Evolutionary conservation across 2,329 filamentous ascomycete genomes (phyloP).

Genomic region (Ceratocystis harringtonii): DNA sequence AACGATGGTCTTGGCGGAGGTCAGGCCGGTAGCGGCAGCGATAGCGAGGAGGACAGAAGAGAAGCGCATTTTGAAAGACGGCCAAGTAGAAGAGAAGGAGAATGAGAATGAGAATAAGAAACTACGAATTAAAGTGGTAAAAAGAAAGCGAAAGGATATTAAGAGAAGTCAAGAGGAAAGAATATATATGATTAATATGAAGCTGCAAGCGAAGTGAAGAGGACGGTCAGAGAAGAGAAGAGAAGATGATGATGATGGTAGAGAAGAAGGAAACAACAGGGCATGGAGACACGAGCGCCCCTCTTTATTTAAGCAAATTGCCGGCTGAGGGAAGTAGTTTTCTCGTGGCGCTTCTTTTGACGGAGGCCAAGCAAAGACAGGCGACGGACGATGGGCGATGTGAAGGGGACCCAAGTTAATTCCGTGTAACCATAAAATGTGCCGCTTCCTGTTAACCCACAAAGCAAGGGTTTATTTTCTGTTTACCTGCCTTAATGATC

Average conservation of each 20-base stretch:
- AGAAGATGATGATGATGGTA: not conserved
- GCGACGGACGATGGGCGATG: not conserved
- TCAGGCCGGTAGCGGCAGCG: conserved; percentile 9
- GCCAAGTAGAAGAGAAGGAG: not conserved
- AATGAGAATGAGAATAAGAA: not conserved
- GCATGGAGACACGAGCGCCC: not conserved
- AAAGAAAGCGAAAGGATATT: not conserved
- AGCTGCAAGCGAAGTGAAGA: not conserved
- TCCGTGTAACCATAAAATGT: not conserved
- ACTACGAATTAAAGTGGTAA: not conserved
- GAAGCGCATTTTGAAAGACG: conserved; percentile 2
- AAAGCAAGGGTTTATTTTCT: not conserved
- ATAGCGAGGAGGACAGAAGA: conserved; percentile 4
- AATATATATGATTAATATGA: not conserved
- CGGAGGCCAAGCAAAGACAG: not conserved
- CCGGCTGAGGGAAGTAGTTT: not conserved
- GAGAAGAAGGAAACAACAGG: not conserved
- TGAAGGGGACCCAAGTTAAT: no score
- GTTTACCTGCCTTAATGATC: not conserved
- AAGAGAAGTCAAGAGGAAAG: not conserved
- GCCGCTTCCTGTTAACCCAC: conserved; percentile 2
- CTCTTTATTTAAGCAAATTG: not conserved
- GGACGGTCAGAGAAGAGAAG: not conserved
- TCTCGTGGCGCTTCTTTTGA: not conserved
- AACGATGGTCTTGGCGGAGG: conserved; percentile 21